A percentile compares a stretch with the other conserved stretches of the same genome.
These are phyloP conservation scores for Ilex asprella DNA, from an alignment of 257 asterid genomes.

Conservation along the genomic window DNA sequence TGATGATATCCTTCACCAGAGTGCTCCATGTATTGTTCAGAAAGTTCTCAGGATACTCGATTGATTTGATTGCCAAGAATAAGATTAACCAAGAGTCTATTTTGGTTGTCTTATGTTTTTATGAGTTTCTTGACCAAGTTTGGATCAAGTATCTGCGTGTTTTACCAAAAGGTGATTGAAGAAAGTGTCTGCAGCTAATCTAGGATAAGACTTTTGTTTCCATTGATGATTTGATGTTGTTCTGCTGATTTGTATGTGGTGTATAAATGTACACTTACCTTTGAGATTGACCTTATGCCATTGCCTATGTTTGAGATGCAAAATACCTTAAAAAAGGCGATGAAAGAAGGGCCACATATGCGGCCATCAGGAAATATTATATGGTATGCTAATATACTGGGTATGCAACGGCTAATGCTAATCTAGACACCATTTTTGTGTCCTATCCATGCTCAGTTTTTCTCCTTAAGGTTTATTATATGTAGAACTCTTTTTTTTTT, in stretches of 20 bases:
- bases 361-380: not conserved
- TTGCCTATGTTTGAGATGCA: not conserved
- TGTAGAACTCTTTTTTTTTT: not conserved
- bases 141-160: too few species aligned
- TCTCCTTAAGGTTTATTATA: not conserved
- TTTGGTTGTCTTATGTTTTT: too few species aligned
- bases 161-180: too few species aligned
- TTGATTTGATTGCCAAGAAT: too few species aligned
- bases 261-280: not conserved
- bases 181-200: too few species aligned
- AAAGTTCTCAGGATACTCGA: too few species aligned
- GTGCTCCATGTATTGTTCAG: too few species aligned
- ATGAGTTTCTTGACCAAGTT: too few species aligned
- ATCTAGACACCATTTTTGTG: not conserved
- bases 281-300: not conserved
- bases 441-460: not conserved
- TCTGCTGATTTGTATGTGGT: not conserved
- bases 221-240: not conserved
- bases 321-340: not conserved
- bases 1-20: too few species aligned
- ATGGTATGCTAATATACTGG: not conserved
- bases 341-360: not conserved
- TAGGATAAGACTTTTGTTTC: not conserved
- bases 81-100: too few species aligned
- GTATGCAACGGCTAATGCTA: not conserved